Base-by-base conservation (phyloP, 179 eudicot species). In the Beta corolliflora region DNA sequence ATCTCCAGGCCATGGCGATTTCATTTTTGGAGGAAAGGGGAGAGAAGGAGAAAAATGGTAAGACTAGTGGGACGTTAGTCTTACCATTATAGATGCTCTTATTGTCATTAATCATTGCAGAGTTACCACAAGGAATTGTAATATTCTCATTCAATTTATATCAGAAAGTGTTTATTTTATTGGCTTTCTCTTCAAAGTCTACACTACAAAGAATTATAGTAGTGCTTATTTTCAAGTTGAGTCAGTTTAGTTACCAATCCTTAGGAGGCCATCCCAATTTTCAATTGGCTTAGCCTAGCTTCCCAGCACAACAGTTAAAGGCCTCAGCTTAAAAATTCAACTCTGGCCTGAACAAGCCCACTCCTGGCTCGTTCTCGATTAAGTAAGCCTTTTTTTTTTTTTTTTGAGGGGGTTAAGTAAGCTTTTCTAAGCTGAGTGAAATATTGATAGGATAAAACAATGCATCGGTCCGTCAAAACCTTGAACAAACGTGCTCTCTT, bases 61-160 rank as follows among this genome's bases (percentile, higher is more conserved):
- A 25, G 29, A 25, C 29, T 25, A 25, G 29, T 25, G 29, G 29
- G 29, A 25, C 29, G 29, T 25, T 25, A 25, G 29, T 25, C 29
- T 25, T 25, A 25, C 29, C 29, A 25, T 25, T 25, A 25, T 25
- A 25, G 29, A 25, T 25, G 29, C 29, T 71, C 18, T 21, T 71
- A 52, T 36, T 71, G 59, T 74, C 23, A 7, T 41, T 46, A 46
- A 10, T 54, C 14, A 54, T 36, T 54, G 29, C 77, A 74, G 77
- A 74, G 77, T 55, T 31, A 54, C 21, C 77, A 55, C 64, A 74
- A 74, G 48, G 75, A 21, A 52, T 7, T 74, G 65, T 74, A 52
- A 52, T 52, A 50, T 52, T 25, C 7, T 72, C 15, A 21, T 9
- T 71, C 75, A 45, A 44, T 69, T 44, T 44, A 41, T 50, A 46